Base-by-base conservation (phyloP, 2,329 filamentous ascomycete genomes). In the Dactylellina sp. region DNA sequence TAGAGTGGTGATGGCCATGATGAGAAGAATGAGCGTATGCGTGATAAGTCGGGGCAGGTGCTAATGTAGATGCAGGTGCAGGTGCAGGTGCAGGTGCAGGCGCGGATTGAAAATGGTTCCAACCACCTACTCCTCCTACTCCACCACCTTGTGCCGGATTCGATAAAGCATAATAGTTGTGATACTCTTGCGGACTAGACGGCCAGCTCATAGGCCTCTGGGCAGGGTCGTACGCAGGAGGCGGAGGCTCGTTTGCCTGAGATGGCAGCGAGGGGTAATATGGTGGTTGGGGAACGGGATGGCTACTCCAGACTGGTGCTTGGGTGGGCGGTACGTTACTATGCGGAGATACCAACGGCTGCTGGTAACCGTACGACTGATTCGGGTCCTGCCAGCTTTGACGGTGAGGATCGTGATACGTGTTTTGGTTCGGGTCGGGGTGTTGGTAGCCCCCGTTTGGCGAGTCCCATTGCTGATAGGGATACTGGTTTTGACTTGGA, bases 181-280 rank as follows among this genome's bases (percentile, higher is more conserved):
- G 53, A 25, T 50, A 55, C 18, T 56, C 57, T 9, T 59, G 52
- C 11, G 60, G 60, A 28, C 47, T 49, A 28, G 70, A 66, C 9
- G 70, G 70, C 61, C 61, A 74, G 28, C 61, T 74, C 59, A 72
- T 40, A 16, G 68, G 68, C 22, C 68, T 12, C n/a, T 65, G 60
- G 18, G 40, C 25, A 24, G 52, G 52, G 37, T 60, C 53, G 16
- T 72, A 72, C 14, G 42, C 24, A 11, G 68, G 68, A 32, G 60
- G 59, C 3, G 59, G 42, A n/a, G 25, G 39, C 16, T n/a, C 35
- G 22, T 32, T 12, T 16, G 53, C 2, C 52, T 46, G 40, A 32
- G 52, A 25, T 25, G 18, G 9, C 40, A 22, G 25, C 35, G 22
- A 12, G 25, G 28, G 37, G 20, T 25, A 40, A 44, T 20, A 28